Base-by-base conservation (phyloP, 1,284 basidiomycete species). In the Gomphus bonarii region DNA sequence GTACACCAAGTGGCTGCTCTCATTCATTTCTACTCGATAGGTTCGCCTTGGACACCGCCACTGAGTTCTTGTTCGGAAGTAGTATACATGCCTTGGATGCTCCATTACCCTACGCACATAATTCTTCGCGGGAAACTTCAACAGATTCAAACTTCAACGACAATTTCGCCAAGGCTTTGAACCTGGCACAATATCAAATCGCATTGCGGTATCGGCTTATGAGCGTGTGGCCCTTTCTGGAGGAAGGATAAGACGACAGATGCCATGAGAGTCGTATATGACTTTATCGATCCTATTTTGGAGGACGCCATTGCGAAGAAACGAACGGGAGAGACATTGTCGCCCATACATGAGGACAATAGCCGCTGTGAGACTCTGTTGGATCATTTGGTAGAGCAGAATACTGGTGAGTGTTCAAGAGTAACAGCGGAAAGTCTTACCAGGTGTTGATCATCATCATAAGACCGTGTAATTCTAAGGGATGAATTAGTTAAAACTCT, bases 21-120 rank as follows among this genome's bases (percentile, higher is more conserved):
- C 8, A 44, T 12, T 38, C 31, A 47, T 57, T 3, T 8, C 9
- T 7, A 16, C 48, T 31, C 16, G 33, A n/a, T 61, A 77, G 77
- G 5, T 80, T 81, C 64, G 79, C 79, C 0, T 72, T 82, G 30
- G 79, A 82, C 64, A 73, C 76, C 1, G 77, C 78, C 0, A 72
- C 76, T 0, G 73, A 78, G 51, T 80, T 78, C 62, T 71, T 81
- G 9, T 78, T 79, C 56, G 75, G 74, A 11, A 67, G 68, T 4
- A 64, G 69, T 22, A 57, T 75, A 68, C 61, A 73, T 73, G 38
- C 64, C 70, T 68, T 81, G 35, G 67, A 68, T 1, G 70, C 70
- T 1, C 68, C 65, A 3, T 64, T 80, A 3, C 73, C 75, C 3
- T 78, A 75, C 58, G 75, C 77, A 0, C 63, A 63, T 8, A 63